Base-by-base conservation (phyloP, 441 rosid species). In the Pelargonium australe region DNA sequence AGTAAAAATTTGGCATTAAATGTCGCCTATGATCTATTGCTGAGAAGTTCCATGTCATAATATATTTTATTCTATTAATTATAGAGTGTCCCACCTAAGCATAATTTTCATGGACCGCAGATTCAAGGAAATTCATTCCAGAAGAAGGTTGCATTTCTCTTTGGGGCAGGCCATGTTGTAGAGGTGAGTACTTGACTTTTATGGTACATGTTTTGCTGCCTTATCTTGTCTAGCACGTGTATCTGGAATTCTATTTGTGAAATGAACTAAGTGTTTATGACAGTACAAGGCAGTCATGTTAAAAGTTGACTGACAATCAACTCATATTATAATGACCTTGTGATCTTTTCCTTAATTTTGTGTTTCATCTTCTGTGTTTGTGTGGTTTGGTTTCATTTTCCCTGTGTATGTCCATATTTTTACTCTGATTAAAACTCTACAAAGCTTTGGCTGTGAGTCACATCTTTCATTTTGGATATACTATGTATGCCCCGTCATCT, bases 101-200 rank as follows among this genome's bases (percentile, higher is more conserved):
- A 58, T 58, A 19, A 58, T 20, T 58, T 28, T 58, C 63, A 20
- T 58, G 31, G 6, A 68, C 63, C 67, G 19, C 91, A 95, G 99
- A 92, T 80, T 67, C 93, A 76, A 69, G 99, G 99, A 75, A 95
- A 95, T 83, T 95, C 99, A 40, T 95, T 92, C 85, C 99, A 87
- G 80, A 95, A 95, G 85, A 95, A 92, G 77, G 89, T 78, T 53
- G 92, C 96, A 0, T 72, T 92, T 72, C 83, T 95, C 66, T 85
- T 95, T 78, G 99, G 99, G 62, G 69, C 85, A 49, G 85, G 83
- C 74, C 93, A 87, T 63, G 85, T 68, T 65, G 83, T 69, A 7
- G 99, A 95, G 96, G 99, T 90, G 86, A 85, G 73, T 81, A 63
- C 31, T 71, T 71, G 43, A 62, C 71, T 65, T 47, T 25, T 61